Conservation (phyloP, 768 basidiomycete genomes). For the Auricularia sp. region DNA sequence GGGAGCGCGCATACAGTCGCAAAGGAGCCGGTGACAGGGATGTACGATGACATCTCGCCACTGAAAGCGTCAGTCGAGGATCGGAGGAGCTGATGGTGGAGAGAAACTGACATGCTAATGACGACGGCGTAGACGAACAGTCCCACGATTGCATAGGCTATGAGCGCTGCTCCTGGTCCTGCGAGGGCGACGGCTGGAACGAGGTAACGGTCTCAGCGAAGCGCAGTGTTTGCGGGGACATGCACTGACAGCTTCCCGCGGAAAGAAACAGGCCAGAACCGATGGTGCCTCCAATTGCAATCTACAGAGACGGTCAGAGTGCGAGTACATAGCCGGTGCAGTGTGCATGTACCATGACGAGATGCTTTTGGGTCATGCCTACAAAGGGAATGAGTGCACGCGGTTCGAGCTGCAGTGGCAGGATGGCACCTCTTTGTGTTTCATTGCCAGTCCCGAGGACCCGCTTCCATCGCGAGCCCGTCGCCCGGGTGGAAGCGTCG, state of each 20-base stretch:
- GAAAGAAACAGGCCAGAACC: constrained; percentile 55
- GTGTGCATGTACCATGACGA: constrained; percentile 32
- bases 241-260: constrained; percentile 38
- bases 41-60: constrained; percentile 60
- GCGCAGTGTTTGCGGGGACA: neutral
- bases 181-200: constrained; percentile 39
- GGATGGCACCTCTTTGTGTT: neutral
- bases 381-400: neutral
- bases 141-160: constrained; percentile 52
- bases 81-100: neutral
- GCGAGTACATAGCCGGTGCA: neutral
- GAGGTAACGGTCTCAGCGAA: neutral
- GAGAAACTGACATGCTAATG: constrained; percentile 38
- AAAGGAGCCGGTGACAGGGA: constrained; percentile 52
- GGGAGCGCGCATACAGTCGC: constrained; percentile 31
- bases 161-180: constrained; percentile 51
- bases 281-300: constrained; percentile 48
- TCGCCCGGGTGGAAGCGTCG: neutral
- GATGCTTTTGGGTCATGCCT: constrained; percentile 14
- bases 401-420: neutral
- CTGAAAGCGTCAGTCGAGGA: constrained; percentile 16
- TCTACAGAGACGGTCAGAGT: neutral
- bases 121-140: constrained; percentile 52
- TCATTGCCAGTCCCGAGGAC: neutral
- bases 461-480: neutral